phyloP scores from a whole-genome alignment of 306 rosid genomes.

The Quercus suber region DNA sequence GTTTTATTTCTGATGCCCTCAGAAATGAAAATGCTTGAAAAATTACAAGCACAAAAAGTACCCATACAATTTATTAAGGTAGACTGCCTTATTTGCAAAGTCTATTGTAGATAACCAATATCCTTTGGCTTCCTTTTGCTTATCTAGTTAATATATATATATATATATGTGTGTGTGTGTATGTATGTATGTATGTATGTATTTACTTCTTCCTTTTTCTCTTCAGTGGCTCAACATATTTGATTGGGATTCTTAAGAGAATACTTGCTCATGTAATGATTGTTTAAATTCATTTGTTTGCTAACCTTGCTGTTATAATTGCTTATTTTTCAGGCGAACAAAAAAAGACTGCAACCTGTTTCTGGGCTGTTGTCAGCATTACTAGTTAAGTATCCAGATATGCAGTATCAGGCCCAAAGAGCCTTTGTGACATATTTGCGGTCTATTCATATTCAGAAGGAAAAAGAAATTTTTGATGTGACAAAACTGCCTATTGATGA shows the following conservation, averaged over 20 bases:
- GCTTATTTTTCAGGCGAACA: constrained; percentile 60
- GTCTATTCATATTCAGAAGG: constrained; percentile 72
- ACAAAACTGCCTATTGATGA: constrained; percentile 65
- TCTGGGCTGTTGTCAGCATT: constrained; percentile 70
- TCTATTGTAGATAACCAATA: background rate
- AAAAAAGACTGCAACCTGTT: constrained; percentile 63
- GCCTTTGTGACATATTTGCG: constrained; percentile 72
- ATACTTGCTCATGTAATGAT: background rate
- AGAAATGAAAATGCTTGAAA: constrained; percentile 77
- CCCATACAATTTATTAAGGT: constrained; percentile 76
- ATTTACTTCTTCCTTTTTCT: background rate
- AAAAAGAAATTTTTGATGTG: constrained; percentile 83
- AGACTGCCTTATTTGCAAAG: constrained; percentile 8
- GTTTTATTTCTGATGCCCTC: constrained; percentile 80
- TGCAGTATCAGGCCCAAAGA: constrained; percentile 70
- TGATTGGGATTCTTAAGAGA: background rate
- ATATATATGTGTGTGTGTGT: fast-evolving
- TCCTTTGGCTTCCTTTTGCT: background rate
- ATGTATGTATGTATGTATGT: no score
- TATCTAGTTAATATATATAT: no score
- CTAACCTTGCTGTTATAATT: constrained; percentile 25
- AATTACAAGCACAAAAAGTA: constrained; percentile 62
- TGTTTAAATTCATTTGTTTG: background rate
- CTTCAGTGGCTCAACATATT: background rate
- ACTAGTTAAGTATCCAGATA: constrained; percentile 71